Conservation (phyloP, 495 filamentous ascomycete genomes). For the Lasiosphaeriaceae sp. region DNA sequence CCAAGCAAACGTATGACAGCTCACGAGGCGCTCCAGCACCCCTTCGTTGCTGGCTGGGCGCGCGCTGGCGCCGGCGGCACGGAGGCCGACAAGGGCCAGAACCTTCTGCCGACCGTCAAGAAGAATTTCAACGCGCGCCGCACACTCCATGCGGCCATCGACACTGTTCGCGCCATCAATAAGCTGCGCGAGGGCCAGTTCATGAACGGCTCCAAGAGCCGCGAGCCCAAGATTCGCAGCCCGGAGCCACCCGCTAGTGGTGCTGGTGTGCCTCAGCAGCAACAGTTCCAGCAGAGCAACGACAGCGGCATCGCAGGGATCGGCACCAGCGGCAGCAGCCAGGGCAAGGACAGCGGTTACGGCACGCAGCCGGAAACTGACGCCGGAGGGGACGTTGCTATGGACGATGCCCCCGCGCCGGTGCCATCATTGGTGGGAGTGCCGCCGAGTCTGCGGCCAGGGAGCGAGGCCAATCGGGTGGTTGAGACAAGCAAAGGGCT, state of each 20-base stretch:
- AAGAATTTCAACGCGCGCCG: conserved; percentile 98
- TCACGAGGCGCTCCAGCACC: conserved; percentile 84
- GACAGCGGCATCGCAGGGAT: conserved; percentile 4
- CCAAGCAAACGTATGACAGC: conserved; percentile 85
- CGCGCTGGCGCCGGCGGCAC: conserved; percentile 44
- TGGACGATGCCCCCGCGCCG: conserved; percentile 31
- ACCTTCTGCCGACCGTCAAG: conserved; percentile 88
- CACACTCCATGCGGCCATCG: conserved; percentile 93
- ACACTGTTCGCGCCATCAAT: conserved; percentile 97
- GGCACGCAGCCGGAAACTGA: conserved; percentile 26
- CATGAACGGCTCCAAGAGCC: conserved; percentile 61
- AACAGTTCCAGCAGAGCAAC: conserved; percentile 33
- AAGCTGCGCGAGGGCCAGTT: conserved; percentile 81
- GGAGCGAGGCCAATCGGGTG: conserved; percentile 27
- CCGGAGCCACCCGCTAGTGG: not conserved
- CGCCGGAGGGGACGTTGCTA: conserved; percentile 30
- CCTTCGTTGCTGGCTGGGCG: conserved; percentile 68
- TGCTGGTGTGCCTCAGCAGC: conserved; percentile 11
- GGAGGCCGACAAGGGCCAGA: conserved; percentile 64
- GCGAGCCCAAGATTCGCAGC: conserved; percentile 28
- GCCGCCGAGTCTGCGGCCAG: conserved; percentile 28
- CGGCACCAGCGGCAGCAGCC: conserved; percentile 6
- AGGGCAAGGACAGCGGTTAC: conserved; percentile 40
- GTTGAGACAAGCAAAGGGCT: conserved; percentile 32
- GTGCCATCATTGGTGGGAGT: conserved; percentile 20